Percentiles rank a stretch among this genome's conserved stretches.
Evolutionary conservation across 208 protist genomes (phyloP).

Genomic region (Trypanosoma congolense): DNA sequence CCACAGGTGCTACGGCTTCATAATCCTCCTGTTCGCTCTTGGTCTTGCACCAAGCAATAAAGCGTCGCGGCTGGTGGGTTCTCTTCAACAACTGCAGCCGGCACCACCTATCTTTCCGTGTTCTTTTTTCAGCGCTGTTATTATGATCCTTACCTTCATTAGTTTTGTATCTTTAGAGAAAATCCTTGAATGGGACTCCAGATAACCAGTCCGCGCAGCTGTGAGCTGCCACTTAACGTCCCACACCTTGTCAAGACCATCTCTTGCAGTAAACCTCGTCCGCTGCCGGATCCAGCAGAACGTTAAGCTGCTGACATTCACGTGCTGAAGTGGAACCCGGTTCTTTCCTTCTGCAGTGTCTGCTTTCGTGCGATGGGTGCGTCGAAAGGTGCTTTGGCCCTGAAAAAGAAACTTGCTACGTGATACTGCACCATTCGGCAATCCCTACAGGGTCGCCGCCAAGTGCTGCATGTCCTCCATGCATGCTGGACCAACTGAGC

Average conservation of each 20-base stretch:
- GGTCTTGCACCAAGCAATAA: slow-evolving; percentile 10
- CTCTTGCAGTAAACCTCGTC: too few species aligned
- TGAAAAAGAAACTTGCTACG: background rate
- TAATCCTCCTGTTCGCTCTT: slow-evolving; percentile 10
- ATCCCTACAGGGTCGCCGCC: background rate
- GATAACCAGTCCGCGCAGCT: too few species aligned
- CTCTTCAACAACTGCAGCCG: slow-evolving; percentile 3
- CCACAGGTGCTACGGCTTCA: slow-evolving; percentile 2
- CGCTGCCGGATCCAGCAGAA: slow-evolving; percentile 3
- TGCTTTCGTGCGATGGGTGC: background rate
- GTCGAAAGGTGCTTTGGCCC: background rate
- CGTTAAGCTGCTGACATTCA: slow-evolving; percentile 1
- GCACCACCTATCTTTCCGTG: slow-evolving; percentile 1
- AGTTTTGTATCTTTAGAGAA: too few species aligned
- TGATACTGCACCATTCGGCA: background rate
- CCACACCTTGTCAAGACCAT: too few species aligned
- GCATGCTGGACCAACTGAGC: background rate
- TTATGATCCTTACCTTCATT: too few species aligned
- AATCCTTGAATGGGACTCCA: too few species aligned
- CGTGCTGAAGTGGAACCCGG: slow-evolving; percentile 1
- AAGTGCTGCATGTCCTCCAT: background rate
- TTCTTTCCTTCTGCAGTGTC: background rate
- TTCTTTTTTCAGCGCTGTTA: too few species aligned
- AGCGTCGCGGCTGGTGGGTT: slow-evolving; percentile 1
- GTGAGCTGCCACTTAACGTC: too few species aligned